phyloP scores from a whole-genome alignment of 257 asterid genomes.

The Solanum chilense region DNA sequence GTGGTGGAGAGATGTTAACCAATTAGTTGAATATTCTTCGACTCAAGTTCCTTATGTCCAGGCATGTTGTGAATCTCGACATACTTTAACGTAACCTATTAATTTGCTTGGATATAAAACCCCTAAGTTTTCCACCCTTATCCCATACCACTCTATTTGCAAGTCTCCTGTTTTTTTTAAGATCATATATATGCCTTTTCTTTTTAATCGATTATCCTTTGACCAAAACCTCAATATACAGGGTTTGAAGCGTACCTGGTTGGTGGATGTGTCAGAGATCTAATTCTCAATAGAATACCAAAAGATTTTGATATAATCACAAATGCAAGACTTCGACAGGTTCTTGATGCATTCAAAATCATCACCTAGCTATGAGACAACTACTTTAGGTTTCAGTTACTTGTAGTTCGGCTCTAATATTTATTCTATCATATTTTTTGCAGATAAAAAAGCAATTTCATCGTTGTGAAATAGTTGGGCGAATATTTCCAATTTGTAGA shows the following conservation, averaged over 20 bases:
- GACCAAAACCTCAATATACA: conserved; percentile 6
- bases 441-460: conserved; percentile 48
- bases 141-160: neutral
- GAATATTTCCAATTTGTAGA: conserved; percentile 72
- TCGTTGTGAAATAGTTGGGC: conserved; percentile 52
- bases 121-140: neutral
- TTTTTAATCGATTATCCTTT: neutral
- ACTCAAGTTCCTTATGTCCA: neutral
- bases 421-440: neutral
- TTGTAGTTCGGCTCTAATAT: neutral
- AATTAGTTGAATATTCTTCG: neutral
- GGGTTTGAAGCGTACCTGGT: conserved; percentile 88
- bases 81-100: neutral
- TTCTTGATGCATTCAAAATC: conserved; percentile 1
- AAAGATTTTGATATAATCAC: conserved; percentile 91
- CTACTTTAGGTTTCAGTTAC: neutral
- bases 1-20: neutral
- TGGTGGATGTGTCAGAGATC: conserved; percentile 97
- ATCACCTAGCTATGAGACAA: neutral
- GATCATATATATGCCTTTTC: neutral
- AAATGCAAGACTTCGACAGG: conserved; percentile 64
- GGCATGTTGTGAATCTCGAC: neutral
- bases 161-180: neutral
- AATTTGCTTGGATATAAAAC: neutral
- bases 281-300: conserved; percentile 69